Conservation (phyloP, 176 grass and related monocot species). For the Areca catechu region DNA sequence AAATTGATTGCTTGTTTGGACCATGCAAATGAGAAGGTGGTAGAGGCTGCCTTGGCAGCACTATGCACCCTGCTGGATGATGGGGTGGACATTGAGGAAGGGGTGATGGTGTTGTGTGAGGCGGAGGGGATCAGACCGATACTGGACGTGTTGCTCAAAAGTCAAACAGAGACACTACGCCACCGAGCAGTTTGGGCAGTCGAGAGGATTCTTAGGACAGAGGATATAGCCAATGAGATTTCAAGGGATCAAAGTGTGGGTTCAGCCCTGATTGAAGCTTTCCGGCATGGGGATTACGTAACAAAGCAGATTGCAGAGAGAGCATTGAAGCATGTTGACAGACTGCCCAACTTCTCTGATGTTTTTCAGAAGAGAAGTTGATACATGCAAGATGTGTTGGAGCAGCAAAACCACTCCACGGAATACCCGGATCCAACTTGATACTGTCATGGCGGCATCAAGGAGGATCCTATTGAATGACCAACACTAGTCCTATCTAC, state of each 20-base stretch:
- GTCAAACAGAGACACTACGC: slow-evolving; percentile 35
- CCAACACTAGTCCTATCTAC: no score
- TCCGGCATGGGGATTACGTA: slow-evolving; percentile 46
- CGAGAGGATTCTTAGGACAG: slow-evolving; percentile 64
- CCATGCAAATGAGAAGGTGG: slow-evolving; percentile 48
- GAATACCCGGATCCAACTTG: no score
- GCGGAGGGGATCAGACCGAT: slow-evolving; percentile 48
- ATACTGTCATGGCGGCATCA: no score
- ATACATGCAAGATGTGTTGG: neutral
- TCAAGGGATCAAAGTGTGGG: slow-evolving; percentile 46
- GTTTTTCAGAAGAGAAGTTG: slow-evolving; percentile 2
- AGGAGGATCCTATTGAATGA: no score
- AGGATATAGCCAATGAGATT: slow-evolving; percentile 62
- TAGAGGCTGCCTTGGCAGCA: slow-evolving; percentile 63
- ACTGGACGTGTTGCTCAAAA: slow-evolving; percentile 57
- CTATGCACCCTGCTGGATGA: slow-evolving; percentile 59
- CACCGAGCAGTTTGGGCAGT: slow-evolving; percentile 61
- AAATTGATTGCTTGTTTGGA: slow-evolving; percentile 73
- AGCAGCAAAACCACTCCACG: no score
- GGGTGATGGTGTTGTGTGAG: slow-evolving; percentile 51
- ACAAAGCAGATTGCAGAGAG: slow-evolving; percentile 64
- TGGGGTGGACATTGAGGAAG: slow-evolving; percentile 35
- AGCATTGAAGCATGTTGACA: slow-evolving; percentile 65
- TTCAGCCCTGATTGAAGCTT: slow-evolving; percentile 67
- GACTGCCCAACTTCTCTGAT: slow-evolving; percentile 51